Evolutionary conservation across 1,284 basidiomycete genomes (phyloP).

Genomic region (Ganoderma lingzhi): DNA sequence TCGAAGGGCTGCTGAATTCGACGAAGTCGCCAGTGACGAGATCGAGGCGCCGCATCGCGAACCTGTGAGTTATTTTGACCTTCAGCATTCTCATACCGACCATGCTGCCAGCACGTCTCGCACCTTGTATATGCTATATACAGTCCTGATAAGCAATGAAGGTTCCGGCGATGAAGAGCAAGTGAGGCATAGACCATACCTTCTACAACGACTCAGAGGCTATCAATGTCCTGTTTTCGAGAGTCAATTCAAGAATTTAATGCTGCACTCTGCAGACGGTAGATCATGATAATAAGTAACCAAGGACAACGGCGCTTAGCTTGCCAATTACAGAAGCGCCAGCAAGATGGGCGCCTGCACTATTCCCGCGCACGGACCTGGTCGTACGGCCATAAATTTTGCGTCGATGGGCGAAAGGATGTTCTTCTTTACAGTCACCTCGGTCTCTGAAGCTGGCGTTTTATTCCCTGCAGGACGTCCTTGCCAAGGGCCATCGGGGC

Average conservation of each 20-base stretch:
- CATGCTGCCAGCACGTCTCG: neutral
- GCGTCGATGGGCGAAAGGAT: slow-evolving; percentile 20
- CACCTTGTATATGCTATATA: neutral
- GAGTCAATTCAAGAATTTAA: too few species aligned
- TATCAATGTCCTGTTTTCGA: too few species aligned
- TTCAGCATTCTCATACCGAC: neutral
- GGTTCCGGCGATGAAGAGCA: too few species aligned
- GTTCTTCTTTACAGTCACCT: slow-evolving; percentile 66
- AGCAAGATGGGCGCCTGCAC: too few species aligned
- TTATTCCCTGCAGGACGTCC: slow-evolving; percentile 30
- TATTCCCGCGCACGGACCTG: slow-evolving; percentile 63
- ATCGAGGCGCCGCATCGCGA: neutral
- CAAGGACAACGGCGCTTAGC: neutral
- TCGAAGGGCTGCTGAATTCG: neutral
- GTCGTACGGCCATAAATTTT: slow-evolving; percentile 23
- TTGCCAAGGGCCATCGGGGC: slow-evolving; percentile 24
- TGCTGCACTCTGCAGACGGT: neutral
- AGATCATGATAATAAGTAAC: too few species aligned
- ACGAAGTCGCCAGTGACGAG: neutral
- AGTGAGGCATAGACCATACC: too few species aligned
- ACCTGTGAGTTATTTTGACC: neutral
- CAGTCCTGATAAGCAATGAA: too few species aligned
- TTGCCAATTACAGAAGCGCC: neutral
- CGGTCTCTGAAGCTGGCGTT: slow-evolving; percentile 51
- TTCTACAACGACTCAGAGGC: too few species aligned